These are phyloP conservation scores for Neurospora sp. DNA, from an alignment of 495 filamentous ascomycete species.

Conservation along the genomic window DNA sequence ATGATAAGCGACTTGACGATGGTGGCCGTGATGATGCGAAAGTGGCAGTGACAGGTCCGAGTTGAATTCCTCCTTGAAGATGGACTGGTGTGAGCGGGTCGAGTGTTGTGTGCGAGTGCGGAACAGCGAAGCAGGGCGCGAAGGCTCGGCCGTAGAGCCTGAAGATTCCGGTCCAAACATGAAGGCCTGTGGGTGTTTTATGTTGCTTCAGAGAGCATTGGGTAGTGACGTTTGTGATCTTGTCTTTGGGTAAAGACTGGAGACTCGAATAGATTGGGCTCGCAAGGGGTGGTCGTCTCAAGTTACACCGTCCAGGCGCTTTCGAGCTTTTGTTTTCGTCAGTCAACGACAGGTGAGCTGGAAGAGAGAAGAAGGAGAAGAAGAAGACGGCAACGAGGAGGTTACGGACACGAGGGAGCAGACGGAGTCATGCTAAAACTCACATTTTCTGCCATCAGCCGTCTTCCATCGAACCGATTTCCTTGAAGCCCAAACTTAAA, in stretches of 20 bases:
- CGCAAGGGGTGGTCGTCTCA: neutral
- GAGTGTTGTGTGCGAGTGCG: neutral
- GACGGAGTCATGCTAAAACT: neutral
- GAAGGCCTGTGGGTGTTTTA: neutral
- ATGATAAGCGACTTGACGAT: constrained; percentile 4
- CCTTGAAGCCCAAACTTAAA: neutral
- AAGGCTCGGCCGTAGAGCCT: neutral
- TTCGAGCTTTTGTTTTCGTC: neutral
- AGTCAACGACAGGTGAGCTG: neutral
- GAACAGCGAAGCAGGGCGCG: neutral
- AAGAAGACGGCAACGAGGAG: neutral
- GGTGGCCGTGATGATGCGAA: constrained; percentile 1
- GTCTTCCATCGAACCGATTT: neutral
- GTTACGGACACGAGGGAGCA: neutral
- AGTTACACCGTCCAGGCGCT: neutral
- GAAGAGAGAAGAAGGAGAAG: neutral
- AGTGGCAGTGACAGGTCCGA: constrained; percentile 5
- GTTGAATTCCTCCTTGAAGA: constrained; percentile 22
- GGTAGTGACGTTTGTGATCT: neutral
- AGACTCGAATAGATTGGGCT: neutral
- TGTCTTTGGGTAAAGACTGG: neutral
- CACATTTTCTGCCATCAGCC: neutral
- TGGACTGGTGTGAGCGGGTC: constrained; percentile 14
- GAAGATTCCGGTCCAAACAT: neutral
- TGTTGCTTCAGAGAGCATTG: neutral